Evolutionary conservation across 78 protist genomes (phyloP).

Genomic region (Polysphondylium violaceum): DNA sequence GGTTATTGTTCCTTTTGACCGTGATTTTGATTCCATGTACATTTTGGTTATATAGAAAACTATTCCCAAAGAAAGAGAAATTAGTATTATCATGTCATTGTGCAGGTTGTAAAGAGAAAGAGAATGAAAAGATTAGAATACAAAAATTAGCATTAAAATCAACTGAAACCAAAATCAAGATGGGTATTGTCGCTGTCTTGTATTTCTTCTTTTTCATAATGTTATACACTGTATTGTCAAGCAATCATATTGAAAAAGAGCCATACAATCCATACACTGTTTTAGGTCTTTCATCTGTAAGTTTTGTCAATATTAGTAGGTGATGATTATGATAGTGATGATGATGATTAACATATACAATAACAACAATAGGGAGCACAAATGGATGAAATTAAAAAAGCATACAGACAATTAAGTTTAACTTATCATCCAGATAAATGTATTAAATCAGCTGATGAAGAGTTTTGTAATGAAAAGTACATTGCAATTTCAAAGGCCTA

Average conservation of each 20-base stretch:
- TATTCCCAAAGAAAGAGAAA: not conserved
- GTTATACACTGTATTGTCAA: not conserved
- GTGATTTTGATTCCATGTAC: slow-evolving; percentile 43
- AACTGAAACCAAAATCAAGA: not conserved
- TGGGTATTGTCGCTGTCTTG: slow-evolving; percentile 1
- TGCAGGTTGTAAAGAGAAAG: slow-evolving; percentile 32
- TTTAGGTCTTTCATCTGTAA: slow-evolving; percentile 15
- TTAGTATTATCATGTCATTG: slow-evolving; percentile 27
- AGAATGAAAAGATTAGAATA: not conserved
- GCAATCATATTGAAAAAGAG: not conserved
- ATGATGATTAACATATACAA: not conserved
- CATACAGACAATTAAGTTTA: slow-evolving; percentile 43
- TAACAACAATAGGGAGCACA: slow-evolving; percentile 38
- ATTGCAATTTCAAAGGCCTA: slow-evolving; percentile 77
- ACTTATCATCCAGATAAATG: slow-evolving; percentile 80
- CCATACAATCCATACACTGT: slow-evolving; percentile 64
- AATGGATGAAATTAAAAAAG: slow-evolving; percentile 67
- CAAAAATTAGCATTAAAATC: not conserved
- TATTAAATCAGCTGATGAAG: slow-evolving; percentile 34
- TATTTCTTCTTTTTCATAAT: slow-evolving; percentile 7
- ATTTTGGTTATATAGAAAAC: slow-evolving; percentile 18
- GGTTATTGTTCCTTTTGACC: slow-evolving; percentile 27
- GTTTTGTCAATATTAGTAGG: not conserved
- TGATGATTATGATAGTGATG: not conserved
- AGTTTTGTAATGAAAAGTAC: no score